These are phyloP conservation scores for Ramaria sp. DNA, from an alignment of 768 basidiomycete species.

Conservation along the genomic window DNA sequence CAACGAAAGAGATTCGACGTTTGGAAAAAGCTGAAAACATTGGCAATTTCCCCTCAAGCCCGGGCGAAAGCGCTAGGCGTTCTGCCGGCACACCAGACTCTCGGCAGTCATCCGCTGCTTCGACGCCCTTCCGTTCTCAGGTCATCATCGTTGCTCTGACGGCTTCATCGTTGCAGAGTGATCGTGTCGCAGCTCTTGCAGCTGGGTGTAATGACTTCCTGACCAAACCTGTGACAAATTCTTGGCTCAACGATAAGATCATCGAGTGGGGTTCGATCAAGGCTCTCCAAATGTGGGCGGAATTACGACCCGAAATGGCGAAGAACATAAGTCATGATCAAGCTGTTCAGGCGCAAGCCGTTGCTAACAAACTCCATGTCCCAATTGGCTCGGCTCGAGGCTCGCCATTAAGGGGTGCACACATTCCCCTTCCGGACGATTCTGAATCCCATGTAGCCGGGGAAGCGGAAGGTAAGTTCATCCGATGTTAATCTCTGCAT, in stretches of 20 bases:
- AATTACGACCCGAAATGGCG: conserved; percentile 53
- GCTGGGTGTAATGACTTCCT: conserved; percentile 99
- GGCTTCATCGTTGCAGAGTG: conserved; percentile 88
- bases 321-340: conserved; percentile 37
- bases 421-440: background rate
- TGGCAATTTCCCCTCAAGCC: conserved; percentile 60
- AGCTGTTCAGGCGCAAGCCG: conserved; percentile 34
- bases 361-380: conserved; percentile 38
- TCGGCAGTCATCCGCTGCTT: conserved; percentile 13
- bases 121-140: conserved; percentile 75
- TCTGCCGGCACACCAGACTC: conserved; percentile 43
- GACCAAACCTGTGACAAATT: conserved; percentile 90
- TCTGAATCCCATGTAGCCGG: background rate
- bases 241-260: conserved; percentile 97
- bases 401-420: background rate
- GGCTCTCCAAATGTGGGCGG: conserved; percentile 87
- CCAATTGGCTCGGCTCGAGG: conserved; percentile 26
- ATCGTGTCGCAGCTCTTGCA: conserved; percentile 93
- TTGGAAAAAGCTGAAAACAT: conserved; percentile 61
- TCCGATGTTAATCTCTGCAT: background rate
- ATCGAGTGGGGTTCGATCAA: conserved; percentile 99
- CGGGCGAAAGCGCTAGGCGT: conserved; percentile 36
- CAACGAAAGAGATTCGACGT: conserved; percentile 89
- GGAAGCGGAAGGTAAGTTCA: background rate
- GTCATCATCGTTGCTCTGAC: conserved; percentile 99